A percentile compares a stretch with the other conserved stretches of the same genome.
Evolutionary conservation across 768 basidiomycete genomes (phyloP).

Genomic region (Royoungia palumana): DNA sequence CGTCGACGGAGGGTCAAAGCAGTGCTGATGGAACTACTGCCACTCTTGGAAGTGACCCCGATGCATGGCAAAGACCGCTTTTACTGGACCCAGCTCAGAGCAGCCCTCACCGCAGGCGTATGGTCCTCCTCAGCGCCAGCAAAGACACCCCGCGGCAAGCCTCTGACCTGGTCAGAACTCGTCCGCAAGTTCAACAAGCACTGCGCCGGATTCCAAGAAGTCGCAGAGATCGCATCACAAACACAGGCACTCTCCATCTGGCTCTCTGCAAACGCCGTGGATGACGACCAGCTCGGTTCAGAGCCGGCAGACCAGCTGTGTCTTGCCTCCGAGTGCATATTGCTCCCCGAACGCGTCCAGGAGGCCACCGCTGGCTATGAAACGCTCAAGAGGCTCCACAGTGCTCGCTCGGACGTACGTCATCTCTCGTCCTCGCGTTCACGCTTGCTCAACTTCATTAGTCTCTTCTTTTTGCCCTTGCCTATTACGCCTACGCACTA

Average conservation of each 20-base stretch:
- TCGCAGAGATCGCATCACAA: slow-evolving; percentile 64
- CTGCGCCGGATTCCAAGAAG: slow-evolving; percentile 55
- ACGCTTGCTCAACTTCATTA: slow-evolving; percentile 28
- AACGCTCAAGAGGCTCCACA: slow-evolving; percentile 46
- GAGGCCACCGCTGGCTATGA: slow-evolving; percentile 59
- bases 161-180: slow-evolving; percentile 72
- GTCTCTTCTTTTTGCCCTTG: slow-evolving; percentile 66
- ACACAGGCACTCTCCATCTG: slow-evolving; percentile 63
- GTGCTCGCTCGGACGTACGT: slow-evolving; percentile 59
- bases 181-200: slow-evolving; percentile 88
- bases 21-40: background rate
- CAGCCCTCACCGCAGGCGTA: slow-evolving; percentile 66
- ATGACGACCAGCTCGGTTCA: slow-evolving; percentile 56
- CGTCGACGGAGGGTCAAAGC: slow-evolving; percentile 10
- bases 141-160: slow-evolving; percentile 48
- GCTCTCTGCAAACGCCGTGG: slow-evolving; percentile 43
- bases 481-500: slow-evolving; percentile 79
- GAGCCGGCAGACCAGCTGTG: slow-evolving; percentile 33
- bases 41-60: background rate
- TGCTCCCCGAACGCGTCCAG: slow-evolving; percentile 51
- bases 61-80: slow-evolving; percentile 63
- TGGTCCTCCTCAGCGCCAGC: slow-evolving; percentile 67
- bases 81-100: slow-evolving; percentile 75
- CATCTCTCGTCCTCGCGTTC: background rate
- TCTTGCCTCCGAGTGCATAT: slow-evolving; percentile 55